Evolutionary conservation across 1,139 yeast species (phyloP).

Genomic region (Zhuliangozyma blackwelliae): DNA sequence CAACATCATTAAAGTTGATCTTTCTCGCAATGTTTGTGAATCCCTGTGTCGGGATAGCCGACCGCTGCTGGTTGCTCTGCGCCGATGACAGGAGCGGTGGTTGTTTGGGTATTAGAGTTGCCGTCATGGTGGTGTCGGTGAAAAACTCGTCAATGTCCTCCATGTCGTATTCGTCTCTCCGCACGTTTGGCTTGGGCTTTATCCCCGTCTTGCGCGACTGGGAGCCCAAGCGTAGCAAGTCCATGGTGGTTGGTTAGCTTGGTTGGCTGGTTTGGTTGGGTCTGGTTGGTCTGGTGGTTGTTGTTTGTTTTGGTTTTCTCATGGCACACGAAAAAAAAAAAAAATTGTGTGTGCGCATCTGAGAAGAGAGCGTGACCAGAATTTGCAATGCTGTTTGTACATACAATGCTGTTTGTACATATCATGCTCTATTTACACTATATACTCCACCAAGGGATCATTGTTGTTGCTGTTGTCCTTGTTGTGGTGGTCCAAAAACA

Average conservation of each 20-base stretch:
- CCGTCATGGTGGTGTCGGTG: slow-evolving; percentile 24
- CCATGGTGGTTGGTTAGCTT: slow-evolving; percentile 22
- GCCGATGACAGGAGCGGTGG: not conserved
- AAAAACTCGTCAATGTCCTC: slow-evolving; percentile 80
- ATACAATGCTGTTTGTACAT: too few species aligned
- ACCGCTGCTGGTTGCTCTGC: not conserved
- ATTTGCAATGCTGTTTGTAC: too few species aligned
- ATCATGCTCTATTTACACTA: too few species aligned
- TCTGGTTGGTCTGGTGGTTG: too few species aligned
- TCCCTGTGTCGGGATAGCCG: slow-evolving; percentile 5
- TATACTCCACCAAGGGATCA: too few species aligned
- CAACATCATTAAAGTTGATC: slow-evolving; percentile 30
- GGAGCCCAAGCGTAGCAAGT: slow-evolving; percentile 50
- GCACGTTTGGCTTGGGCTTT: slow-evolving; percentile 45
- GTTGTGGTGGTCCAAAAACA: slow-evolving; percentile 3
- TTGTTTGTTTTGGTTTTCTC: too few species aligned
- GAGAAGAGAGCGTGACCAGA: too few species aligned
- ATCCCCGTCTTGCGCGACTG: slow-evolving; percentile 61
- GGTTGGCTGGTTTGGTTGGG: not conserved
- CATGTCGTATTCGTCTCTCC: slow-evolving; percentile 66
- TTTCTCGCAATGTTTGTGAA: slow-evolving; percentile 26
- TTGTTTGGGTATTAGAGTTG: not conserved
- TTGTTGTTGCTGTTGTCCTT: too few species aligned
- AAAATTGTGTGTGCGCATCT: too few species aligned
- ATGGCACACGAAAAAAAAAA: too few species aligned